These are phyloP conservation scores for Fusarium clavum DNA, from an alignment of 2,329 filamentous ascomycete genomes.

Conservation along the genomic window DNA sequence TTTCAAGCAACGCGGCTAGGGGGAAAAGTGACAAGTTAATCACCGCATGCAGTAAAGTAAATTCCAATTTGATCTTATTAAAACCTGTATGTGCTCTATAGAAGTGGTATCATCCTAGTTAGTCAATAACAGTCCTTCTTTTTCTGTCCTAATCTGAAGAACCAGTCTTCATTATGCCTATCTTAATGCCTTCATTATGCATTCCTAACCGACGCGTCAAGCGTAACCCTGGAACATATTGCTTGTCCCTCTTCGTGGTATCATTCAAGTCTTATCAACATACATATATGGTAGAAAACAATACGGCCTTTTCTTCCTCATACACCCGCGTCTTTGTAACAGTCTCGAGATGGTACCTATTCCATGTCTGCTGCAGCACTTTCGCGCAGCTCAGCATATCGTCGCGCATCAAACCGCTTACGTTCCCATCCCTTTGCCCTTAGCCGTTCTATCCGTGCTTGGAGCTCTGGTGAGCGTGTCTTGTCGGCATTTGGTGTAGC, in stretches of 20 bases:
- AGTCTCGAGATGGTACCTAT: background rate
- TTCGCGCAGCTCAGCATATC: constrained; percentile 66
- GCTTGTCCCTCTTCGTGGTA: constrained; percentile 23
- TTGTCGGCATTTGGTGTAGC: constrained; percentile 48
- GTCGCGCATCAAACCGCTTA: constrained; percentile 64
- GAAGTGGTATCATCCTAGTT: constrained; percentile 26
- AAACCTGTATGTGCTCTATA: constrained; percentile 15
- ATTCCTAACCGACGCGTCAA: constrained; percentile 1
- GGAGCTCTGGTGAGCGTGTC: constrained; percentile 56
- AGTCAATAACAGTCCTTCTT: background rate
- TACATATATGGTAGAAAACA: constrained; percentile 24
- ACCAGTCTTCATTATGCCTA: constrained; percentile 25
- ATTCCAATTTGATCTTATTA: constrained; percentile 10
- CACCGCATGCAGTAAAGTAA: background rate
- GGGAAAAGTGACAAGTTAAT: constrained; percentile 7
- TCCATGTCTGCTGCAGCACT: constrained; percentile 63
- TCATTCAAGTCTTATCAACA: constrained; percentile 32
- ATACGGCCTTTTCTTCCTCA: background rate
- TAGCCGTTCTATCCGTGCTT: constrained; percentile 65
- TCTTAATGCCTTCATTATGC: constrained; percentile 3
- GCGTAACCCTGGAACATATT: constrained; percentile 5
- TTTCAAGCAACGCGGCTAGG: constrained; percentile 7
- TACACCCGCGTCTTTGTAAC: background rate
- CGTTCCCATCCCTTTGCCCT: constrained; percentile 67
- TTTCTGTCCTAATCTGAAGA: constrained; percentile 18